Evolutionary conservation across 306 rosid species (phyloP).

Genomic region (Lagenaria siceraria): DNA sequence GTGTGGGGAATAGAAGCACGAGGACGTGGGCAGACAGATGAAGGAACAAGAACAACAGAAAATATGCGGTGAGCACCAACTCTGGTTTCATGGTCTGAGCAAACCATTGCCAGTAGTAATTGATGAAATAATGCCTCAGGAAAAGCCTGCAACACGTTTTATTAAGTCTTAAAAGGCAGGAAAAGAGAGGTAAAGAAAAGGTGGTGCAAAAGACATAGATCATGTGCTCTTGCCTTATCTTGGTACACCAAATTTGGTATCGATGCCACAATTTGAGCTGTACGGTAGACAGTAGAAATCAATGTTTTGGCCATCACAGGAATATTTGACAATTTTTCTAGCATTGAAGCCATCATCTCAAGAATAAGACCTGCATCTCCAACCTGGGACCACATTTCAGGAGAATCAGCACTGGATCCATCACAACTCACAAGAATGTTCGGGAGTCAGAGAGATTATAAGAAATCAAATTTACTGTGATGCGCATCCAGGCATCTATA

Average conservation of each 20-base stretch:
- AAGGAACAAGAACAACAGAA: conserved; percentile 79
- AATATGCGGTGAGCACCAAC: conserved; percentile 78
- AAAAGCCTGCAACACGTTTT: conserved; percentile 21
- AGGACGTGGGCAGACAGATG: conserved; percentile 47
- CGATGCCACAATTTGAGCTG: conserved; percentile 30
- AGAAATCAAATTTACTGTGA: not conserved
- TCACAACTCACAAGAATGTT: not conserved
- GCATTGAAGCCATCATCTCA: conserved; percentile 74
- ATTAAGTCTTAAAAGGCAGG: not conserved
- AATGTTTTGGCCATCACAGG: conserved; percentile 53
- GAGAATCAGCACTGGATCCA: not conserved
- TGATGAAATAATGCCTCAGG: conserved; percentile 33
- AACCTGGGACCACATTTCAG: conserved; percentile 41
- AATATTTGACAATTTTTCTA: conserved; percentile 61
- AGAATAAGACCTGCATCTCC: conserved; percentile 84
- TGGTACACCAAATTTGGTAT: conserved; percentile 25
- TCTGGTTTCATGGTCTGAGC: conserved; percentile 83
- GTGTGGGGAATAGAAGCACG: conserved; percentile 22
- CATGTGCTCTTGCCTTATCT: conserved; percentile 24
- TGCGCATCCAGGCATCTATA: not conserved
- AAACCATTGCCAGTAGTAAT: conserved; percentile 70
- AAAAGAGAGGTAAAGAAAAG: not conserved
- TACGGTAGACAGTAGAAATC: conserved; percentile 31
- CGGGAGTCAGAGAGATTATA: not conserved
- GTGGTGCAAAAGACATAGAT: not conserved